These are phyloP conservation scores for Pilaira anomala DNA, from an alignment of 192 early-diverging fungal species.

Conservation along the genomic window DNA sequence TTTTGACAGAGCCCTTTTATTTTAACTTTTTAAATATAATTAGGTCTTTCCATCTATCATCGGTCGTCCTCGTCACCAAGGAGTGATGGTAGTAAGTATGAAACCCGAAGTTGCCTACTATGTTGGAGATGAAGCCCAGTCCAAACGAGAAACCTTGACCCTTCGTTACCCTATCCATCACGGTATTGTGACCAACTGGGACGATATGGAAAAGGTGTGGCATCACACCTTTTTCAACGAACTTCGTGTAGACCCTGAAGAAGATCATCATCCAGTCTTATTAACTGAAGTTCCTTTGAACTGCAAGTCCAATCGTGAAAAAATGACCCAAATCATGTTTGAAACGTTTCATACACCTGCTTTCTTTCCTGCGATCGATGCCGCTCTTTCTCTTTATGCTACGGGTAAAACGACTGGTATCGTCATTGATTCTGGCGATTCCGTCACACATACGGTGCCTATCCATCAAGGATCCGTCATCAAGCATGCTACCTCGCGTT, in stretches of 20 bases:
- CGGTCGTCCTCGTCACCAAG: constrained; percentile 83
- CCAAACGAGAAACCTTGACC: constrained; percentile 84
- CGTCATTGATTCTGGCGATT: constrained; percentile 96
- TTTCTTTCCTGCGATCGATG: constrained; percentile 96
- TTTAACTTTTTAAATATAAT: constrained; percentile 35
- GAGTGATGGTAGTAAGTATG: constrained; percentile 90
- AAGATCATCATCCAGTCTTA: constrained; percentile 95
- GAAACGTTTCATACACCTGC: constrained; percentile 96
- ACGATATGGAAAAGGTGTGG: constrained; percentile 95
- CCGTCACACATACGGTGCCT: constrained; percentile 95
- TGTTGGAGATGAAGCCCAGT: constrained; percentile 88
- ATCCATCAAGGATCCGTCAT: constrained; percentile 97
- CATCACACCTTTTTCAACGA: constrained; percentile 98
- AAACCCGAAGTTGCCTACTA: constrained; percentile 88
- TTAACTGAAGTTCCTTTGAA: constrained; percentile 96
- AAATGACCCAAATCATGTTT: constrained; percentile 99
- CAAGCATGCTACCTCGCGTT: constrained; percentile 92
- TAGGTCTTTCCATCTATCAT: constrained; percentile 79
- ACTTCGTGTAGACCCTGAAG: constrained; percentile 94
- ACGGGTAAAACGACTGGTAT: constrained; percentile 98
- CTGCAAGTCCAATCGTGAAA: constrained; percentile 97
- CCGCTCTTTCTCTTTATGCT: constrained; percentile 93
- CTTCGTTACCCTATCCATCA: constrained; percentile 88
- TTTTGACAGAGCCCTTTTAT: background rate
- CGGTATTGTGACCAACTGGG: constrained; percentile 93